phyloP scores from a whole-genome alignment of 164 flowering plant species.

The Taxillus chinensis region DNA sequence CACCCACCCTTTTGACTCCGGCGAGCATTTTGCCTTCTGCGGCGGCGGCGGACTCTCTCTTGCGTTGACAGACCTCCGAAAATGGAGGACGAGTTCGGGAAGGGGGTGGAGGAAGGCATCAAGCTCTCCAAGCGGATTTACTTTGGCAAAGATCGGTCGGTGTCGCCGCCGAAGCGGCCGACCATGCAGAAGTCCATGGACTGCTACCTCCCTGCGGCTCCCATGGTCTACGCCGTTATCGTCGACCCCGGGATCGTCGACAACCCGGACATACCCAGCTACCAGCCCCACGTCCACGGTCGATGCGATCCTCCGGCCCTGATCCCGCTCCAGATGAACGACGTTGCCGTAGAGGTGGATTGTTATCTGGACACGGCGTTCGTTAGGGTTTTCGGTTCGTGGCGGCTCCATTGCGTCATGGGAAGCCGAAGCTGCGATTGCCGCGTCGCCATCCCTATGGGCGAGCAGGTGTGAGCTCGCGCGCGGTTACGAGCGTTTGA shows the following conservation, averaged over 20 bases:
- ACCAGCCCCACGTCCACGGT: constrained; percentile 94
- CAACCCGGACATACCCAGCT: constrained; percentile 91
- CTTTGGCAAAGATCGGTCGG: constrained; percentile 63
- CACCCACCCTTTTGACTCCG: too few relatives aligned
- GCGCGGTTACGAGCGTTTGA: background rate
- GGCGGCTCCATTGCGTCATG: constrained; percentile 93
- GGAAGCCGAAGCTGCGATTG: constrained; percentile 62
- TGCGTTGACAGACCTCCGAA: background rate
- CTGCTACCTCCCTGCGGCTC: constrained; percentile 47
- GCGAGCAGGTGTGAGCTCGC: constrained; percentile 49
- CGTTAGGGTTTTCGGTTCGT: constrained; percentile 46
- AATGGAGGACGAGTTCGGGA: constrained; percentile 51
- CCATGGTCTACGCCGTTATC: constrained; percentile 81
- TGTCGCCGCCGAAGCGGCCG: constrained; percentile 49
- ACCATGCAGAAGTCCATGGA: constrained; percentile 36
- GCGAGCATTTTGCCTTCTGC: too few relatives aligned
- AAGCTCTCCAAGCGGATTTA: constrained; percentile 68
- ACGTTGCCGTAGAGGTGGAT: constrained; percentile 40
- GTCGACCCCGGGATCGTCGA: constrained; percentile 72
- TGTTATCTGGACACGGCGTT: constrained; percentile 59
- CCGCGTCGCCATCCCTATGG: constrained; percentile 72
- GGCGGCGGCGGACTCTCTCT: background rate
- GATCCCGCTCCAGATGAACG: constrained; percentile 85
- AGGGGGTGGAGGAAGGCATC: constrained; percentile 77
- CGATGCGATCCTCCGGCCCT: constrained; percentile 84